Conservation (phyloP, 2,329 filamentous ascomycete species). For the Aspergillus caelatus region DNA sequence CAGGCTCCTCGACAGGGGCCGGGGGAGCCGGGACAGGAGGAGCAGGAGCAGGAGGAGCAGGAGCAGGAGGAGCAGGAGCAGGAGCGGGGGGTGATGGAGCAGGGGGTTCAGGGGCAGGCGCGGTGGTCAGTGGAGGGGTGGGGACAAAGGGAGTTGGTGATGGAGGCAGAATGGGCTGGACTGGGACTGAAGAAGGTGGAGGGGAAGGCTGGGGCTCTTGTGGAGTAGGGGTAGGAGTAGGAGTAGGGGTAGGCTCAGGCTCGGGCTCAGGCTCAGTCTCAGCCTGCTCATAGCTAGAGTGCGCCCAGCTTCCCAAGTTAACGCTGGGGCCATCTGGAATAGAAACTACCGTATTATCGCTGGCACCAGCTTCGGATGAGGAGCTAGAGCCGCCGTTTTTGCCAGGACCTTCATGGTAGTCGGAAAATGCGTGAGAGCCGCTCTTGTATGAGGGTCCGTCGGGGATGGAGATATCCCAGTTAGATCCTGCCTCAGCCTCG, state of each 20-base stretch:
- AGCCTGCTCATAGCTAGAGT: slow-evolving; percentile 20
- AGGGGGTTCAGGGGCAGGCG: neutral
- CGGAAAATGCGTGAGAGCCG: neutral
- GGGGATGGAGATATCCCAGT: slow-evolving; percentile 20
- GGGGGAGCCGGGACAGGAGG: slow-evolving; percentile 6
- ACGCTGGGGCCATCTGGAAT: slow-evolving; percentile 20
- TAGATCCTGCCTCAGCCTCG: slow-evolving; percentile 17
- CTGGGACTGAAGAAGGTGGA: neutral
- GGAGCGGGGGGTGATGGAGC: slow-evolving; percentile 1
- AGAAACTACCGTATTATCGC: slow-evolving; percentile 13
- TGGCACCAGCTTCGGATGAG: slow-evolving; percentile 12
- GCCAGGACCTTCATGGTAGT: neutral
- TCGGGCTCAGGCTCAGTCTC: slow-evolving; percentile 19
- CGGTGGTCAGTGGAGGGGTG: slow-evolving; percentile 1
- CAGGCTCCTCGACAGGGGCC: neutral
- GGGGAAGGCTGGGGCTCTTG: neutral
- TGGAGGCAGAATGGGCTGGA: slow-evolving; percentile 2
- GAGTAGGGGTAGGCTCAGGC: slow-evolving; percentile 1
- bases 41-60: slow-evolving; percentile 7
- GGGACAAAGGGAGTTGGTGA: slow-evolving; percentile 8
- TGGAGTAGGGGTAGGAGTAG: neutral
- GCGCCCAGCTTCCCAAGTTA: slow-evolving; percentile 19
- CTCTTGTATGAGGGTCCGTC: slow-evolving; percentile 19
- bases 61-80: slow-evolving; percentile 10
- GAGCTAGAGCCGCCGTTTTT: neutral